A percentile compares a stretch with the other conserved stretches of the same genome.
phyloP scores from a whole-genome alignment of 305 asterid genomes.

The Rubia balearica region DNA sequence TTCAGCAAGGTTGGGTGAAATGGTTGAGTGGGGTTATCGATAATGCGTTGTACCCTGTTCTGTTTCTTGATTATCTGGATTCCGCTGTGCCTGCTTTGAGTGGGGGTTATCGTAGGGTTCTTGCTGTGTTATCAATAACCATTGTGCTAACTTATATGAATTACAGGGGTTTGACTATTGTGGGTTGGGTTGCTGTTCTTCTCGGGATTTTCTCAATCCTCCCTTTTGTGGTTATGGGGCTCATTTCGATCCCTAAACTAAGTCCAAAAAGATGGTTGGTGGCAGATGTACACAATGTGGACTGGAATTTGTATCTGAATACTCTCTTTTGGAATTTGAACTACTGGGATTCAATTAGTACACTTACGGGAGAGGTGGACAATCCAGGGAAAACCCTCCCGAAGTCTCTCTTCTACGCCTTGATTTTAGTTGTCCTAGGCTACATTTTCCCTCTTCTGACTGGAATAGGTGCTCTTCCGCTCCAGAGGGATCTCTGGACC shows the following conservation, averaged over 20 bases:
- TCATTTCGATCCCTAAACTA: constrained; percentile 56
- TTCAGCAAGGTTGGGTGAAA: constrained; percentile 85
- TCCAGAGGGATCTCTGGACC: constrained; percentile 48
- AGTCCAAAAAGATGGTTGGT: constrained; percentile 70
- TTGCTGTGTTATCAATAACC: constrained; percentile 50
- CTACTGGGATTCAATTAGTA: constrained; percentile 83
- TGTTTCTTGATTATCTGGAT: constrained; percentile 70
- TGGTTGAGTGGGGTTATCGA: constrained; percentile 85
- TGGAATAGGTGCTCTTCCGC: constrained; percentile 65
- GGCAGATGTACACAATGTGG: constrained; percentile 43
- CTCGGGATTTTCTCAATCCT: constrained; percentile 62
- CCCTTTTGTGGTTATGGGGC: constrained; percentile 73
- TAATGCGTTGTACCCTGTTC: constrained; percentile 72
- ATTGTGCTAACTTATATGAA: constrained; percentile 49
- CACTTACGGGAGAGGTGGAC: constrained; percentile 67
- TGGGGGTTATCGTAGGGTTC: constrained; percentile 50
- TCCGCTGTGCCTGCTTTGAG: constrained; percentile 60
- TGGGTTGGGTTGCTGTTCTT: constrained; percentile 65
- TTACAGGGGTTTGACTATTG: constrained; percentile 71
- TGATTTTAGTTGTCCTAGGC: constrained; percentile 48
- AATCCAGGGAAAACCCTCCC: constrained; percentile 68
- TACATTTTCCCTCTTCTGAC: constrained; percentile 61
- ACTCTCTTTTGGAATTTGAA: constrained; percentile 83
- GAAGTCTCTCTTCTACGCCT: constrained; percentile 54
- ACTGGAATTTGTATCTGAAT: constrained; percentile 68